Evolutionary conservation across 352 stramenopile species (phyloP).

Genomic region (Pythium periplocum): DNA sequence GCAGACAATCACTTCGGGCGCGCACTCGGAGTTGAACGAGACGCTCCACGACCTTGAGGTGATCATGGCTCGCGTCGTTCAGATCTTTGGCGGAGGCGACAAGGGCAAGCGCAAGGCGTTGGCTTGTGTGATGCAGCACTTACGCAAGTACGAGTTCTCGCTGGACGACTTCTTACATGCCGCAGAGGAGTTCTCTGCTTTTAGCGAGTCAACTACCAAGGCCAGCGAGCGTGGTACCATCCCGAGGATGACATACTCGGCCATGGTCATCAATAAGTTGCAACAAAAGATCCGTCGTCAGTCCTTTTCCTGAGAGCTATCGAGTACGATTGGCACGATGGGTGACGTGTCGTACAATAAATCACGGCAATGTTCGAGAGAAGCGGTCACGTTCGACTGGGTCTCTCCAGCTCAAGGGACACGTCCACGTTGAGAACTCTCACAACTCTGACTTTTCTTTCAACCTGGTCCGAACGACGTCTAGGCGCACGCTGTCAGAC

Average conservation of each 20-base stretch:
- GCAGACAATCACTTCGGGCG: constrained; percentile 9
- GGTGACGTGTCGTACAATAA: too few relatives aligned
- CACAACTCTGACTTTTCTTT: too few relatives aligned
- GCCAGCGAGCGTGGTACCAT: constrained; percentile 5
- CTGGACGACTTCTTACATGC: constrained; percentile 62
- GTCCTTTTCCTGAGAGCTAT: constrained; percentile 29
- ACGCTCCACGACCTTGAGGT: constrained; percentile 52
- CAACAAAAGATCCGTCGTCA: constrained; percentile 52
- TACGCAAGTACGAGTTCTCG: constrained; percentile 83
- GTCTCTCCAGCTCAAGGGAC: too few relatives aligned
- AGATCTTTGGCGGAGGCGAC: constrained; percentile 63
- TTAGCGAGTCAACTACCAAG: constrained; percentile 6
- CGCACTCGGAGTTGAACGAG: constrained; percentile 32
- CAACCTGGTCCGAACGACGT: too few relatives aligned
- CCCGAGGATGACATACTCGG: constrained; percentile 15
- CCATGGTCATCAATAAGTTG: constrained; percentile 41
- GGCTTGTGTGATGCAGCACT: constrained; percentile 63
- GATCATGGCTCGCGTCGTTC: constrained; percentile 45
- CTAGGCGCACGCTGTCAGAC: too few relatives aligned
- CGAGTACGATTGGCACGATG: too few relatives aligned
- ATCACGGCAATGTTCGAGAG: too few relatives aligned
- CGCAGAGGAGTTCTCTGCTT: constrained; percentile 42
- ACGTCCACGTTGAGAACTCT: too few relatives aligned
- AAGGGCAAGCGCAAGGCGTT: constrained; percentile 71
- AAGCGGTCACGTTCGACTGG: too few relatives aligned